These are phyloP conservation scores for Trichoderma endophyticum DNA, from an alignment of 2,329 filamentous ascomycete genomes.

Conservation along the genomic window DNA sequence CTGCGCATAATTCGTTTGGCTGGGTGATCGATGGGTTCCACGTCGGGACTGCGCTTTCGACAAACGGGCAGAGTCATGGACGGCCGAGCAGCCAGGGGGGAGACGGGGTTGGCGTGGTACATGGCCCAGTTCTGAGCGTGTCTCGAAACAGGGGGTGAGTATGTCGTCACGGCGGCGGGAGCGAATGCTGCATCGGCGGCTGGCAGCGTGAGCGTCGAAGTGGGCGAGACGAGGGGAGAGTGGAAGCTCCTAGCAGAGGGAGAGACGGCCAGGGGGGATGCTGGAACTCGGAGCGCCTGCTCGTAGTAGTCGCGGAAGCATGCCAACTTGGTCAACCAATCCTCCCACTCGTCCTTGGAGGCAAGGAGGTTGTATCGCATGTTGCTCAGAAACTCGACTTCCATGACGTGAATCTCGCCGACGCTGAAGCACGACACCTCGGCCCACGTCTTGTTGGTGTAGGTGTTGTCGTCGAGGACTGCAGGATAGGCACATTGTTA, in stretches of 20 bases:
- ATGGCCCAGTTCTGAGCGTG: slow-evolving; percentile 40
- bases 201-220: slow-evolving; percentile 30
- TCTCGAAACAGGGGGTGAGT: slow-evolving; percentile 40
- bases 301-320: slow-evolving; percentile 83
- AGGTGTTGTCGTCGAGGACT: slow-evolving; percentile 97
- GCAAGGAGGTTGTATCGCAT: slow-evolving; percentile 93
- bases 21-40: slow-evolving; percentile 51
- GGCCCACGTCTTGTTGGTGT: slow-evolving; percentile 99
- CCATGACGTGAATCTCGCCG: slow-evolving; percentile 96
- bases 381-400: slow-evolving; percentile 98
- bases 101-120: slow-evolving; percentile 41
- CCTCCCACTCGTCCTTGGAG: slow-evolving; percentile 79
- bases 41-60: slow-evolving; percentile 52
- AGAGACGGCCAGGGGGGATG: slow-evolving; percentile 37
- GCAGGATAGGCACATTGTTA: slow-evolving; percentile 21
- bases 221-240: slow-evolving; percentile 52
- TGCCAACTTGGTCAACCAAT: slow-evolving; percentile 79
- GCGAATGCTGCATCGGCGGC: slow-evolving; percentile 32
- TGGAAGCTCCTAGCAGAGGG: slow-evolving; percentile 38
- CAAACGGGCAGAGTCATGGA: slow-evolving; percentile 37
- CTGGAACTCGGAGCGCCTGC: slow-evolving; percentile 52
- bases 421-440: slow-evolving; percentile 95
- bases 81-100: slow-evolving; percentile 49
- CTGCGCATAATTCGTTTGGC: slow-evolving; percentile 46
- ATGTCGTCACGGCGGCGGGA: slow-evolving; percentile 33